phyloP scores from a whole-genome alignment of 1,284 basidiomycete genomes.

The Microbotryomycetes sp. region DNA sequence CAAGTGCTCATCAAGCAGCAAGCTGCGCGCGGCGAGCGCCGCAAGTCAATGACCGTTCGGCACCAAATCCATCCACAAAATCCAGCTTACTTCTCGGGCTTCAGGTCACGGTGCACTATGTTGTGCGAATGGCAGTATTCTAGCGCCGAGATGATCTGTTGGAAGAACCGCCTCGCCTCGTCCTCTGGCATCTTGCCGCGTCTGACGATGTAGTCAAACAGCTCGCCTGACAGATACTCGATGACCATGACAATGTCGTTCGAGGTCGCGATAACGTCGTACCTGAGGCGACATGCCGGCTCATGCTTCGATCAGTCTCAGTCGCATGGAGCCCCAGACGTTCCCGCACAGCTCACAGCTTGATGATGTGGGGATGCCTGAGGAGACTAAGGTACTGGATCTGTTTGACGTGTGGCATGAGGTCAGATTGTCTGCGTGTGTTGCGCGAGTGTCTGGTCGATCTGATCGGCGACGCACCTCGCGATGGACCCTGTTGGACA shows the following conservation, averaged over 20 bases:
- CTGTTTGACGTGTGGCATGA: conserved; percentile 17
- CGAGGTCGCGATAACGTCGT: conserved; percentile 88
- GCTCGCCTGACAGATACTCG: conserved; percentile 68
- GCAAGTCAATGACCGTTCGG: conserved; percentile 2
- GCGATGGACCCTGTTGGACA: conserved; percentile 81
- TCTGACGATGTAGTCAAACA: conserved; percentile 91
- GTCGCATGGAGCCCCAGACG: background rate
- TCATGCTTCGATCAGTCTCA: background rate
- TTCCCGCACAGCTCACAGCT: conserved; percentile 56
- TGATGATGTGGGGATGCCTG: conserved; percentile 90
- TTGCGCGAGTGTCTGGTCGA: background rate
- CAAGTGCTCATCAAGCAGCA: conserved; percentile 47
- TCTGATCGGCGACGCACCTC: conserved; percentile 45
- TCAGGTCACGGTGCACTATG: conserved; percentile 91
- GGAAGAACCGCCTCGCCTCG: conserved; percentile 83
- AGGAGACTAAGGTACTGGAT: conserved; percentile 90
- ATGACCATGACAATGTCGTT: conserved; percentile 94
- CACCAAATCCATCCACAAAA: background rate
- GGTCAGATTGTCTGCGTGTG: background rate
- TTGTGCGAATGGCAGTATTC: conserved; percentile 90
- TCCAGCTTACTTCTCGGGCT: conserved; percentile 77
- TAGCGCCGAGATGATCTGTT: conserved; percentile 91
- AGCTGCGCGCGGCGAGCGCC: conserved; percentile 40
- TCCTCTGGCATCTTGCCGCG: conserved; percentile 78
- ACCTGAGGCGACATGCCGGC: conserved; percentile 49